phyloP scores from a whole-genome alignment of 306 rosid species.

The Pyrus bretschneideri region DNA sequence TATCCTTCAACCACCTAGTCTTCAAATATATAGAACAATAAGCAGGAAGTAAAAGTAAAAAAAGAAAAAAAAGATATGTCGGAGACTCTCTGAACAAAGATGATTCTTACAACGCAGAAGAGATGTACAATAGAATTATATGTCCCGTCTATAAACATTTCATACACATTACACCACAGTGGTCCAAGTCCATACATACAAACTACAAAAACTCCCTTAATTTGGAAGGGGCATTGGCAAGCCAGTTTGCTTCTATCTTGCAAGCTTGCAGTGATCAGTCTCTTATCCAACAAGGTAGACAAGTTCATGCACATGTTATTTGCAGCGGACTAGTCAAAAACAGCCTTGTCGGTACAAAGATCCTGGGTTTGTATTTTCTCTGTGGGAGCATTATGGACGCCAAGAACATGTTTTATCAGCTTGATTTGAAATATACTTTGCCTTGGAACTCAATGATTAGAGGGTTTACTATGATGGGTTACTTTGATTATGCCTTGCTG shows the following conservation, averaged over 20 bases:
- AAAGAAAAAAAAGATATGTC: not conserved
- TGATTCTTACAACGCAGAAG: not conserved
- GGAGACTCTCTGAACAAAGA: not conserved
- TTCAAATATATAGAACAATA: not conserved
- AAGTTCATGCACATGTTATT: constrained; percentile 54
- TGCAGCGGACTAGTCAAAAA: constrained; percentile 31
- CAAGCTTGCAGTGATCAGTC: constrained; percentile 38
- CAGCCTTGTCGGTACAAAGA: constrained; percentile 28
- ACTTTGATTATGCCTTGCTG: constrained; percentile 46
- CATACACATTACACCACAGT: constrained; percentile 9
- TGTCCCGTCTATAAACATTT: constrained; percentile 11
- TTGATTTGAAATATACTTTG: constrained; percentile 38
- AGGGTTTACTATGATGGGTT: constrained; percentile 49
- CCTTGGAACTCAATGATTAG: constrained; percentile 91
- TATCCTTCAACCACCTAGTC: not conserved
- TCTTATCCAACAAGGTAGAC: constrained; percentile 46
- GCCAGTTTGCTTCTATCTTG: constrained; percentile 39
- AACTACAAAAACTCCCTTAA: constrained; percentile 15
- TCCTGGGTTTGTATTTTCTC: constrained; percentile 62
- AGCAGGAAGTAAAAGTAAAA: not conserved
- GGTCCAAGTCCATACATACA: constrained; percentile 14
- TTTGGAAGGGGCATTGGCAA: constrained; percentile 20
- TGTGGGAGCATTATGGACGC: constrained; percentile 48
- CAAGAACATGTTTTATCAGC: constrained; percentile 49
- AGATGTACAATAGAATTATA: constrained; percentile 18